These are phyloP conservation scores for Fusarium ramigenum DNA, from an alignment of 2,329 filamentous ascomycete genomes.

Conservation along the genomic window DNA sequence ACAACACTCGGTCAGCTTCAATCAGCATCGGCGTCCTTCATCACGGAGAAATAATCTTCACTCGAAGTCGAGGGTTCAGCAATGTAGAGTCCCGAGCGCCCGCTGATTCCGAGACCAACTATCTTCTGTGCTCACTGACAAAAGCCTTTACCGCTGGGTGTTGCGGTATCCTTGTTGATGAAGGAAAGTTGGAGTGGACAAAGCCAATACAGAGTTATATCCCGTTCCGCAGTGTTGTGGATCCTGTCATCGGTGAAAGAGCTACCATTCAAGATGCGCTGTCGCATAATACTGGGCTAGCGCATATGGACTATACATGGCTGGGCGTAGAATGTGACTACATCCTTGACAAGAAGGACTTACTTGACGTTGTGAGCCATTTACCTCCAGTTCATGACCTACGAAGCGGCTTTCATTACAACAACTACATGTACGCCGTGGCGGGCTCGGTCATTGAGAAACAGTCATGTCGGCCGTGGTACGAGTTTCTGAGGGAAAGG, in stretches of 20 bases:
- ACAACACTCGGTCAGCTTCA: neutral
- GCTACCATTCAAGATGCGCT: neutral
- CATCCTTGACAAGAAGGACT: neutral
- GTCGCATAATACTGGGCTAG: neutral
- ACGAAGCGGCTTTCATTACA: neutral
- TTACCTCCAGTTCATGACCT: neutral
- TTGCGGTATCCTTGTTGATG: neutral
- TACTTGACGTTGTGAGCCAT: neutral
- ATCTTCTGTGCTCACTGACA: fast-evolving
- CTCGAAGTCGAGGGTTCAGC: neutral
- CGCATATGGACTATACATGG: neutral
- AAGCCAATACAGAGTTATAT: neutral
- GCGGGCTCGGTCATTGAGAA: neutral
- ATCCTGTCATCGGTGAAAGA: neutral
- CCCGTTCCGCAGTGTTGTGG: neutral
- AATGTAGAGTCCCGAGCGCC: neutral
- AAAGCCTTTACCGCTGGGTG: neutral
- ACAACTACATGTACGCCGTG: neutral
- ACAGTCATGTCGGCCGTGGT: neutral
- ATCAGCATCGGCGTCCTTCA: neutral
- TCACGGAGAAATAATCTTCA: neutral
- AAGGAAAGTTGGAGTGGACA: neutral
- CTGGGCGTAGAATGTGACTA: neutral
- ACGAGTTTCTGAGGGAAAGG: neutral
- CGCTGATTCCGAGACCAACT: neutral